Evolutionary conservation across 2,329 filamentous ascomycete genomes (phyloP), one percentile per base, ranked within the genome.

Genomic region (Aspergillus cejpii): DNA sequence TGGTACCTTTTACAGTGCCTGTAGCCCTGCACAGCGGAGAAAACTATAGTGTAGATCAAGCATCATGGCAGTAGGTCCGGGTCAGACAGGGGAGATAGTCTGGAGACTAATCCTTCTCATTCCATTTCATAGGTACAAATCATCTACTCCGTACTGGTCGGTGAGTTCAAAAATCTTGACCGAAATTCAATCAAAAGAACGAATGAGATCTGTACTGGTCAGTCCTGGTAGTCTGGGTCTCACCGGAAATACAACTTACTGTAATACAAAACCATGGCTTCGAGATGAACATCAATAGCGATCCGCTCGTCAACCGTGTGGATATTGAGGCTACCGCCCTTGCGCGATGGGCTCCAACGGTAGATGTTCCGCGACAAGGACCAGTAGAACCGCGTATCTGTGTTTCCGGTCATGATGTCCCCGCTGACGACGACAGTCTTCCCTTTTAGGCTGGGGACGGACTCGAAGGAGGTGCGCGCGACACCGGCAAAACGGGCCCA

Each of bases 361-460:
- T 75, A 78, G 6, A 78, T 76, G 42, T 77, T 72, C 48, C 68
- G 65, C n/a, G 73, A 72, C 48, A 77, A 49, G 29, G 66, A 59
- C 74, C 74, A 77, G 52, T 76, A 77, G 50, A 75, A 74, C 3
- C 68, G 58, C 1, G 75, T 77, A 45, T 77, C 75, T 0, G 75
- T 77, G 41, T 77, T 78, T 0, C 73, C 74, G 1, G 73, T 75
- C 71, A 75, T 75, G 40, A 76, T 68, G 45, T 68, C 66, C 0
- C 69, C 69, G 7, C 64, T 64, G 0, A 71, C 67, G 5, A 74
- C 58, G 3, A 72, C 66, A 0, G 58, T 71, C 43, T 63, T 64
- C n/a, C 51, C 60, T 10, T 51, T 20, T 20, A 54, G 48, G 36
- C 50, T 59, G 36, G 51, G 52, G 2, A 58, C 61, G 21, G 61